Evolutionary conservation across 768 basidiomycete genomes (phyloP), one percentile per base, ranked within the genome.

Genomic region (Tricholoma sp.): DNA sequence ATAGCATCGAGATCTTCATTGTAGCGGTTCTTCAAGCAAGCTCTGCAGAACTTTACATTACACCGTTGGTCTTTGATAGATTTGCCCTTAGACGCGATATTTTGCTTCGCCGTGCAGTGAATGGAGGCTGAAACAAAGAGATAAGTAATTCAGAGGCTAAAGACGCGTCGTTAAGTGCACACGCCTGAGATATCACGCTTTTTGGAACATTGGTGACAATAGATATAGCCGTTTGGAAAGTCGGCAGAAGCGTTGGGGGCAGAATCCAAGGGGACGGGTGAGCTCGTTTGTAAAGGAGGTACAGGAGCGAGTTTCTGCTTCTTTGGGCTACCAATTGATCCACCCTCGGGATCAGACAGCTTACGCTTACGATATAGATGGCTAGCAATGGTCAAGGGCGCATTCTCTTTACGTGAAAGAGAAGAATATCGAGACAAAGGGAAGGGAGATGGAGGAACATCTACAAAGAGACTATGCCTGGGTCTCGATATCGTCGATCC

Each of bases 171-270:
- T 56, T 57, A 24, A 51, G 56, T 44, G 18, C 18, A 66, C 76
- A 51, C 47, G 86, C 88, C 71, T 47, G 71, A 64, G 29, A 67
- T 64, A 60, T 82, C 82, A 51, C 82, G 81, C 61, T 85, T 87
- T 65, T 78, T 79, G 59, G 75, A 76, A 68, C 89, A 89, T 63
- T 89, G 88, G 66, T 89, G 89, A 60, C 89, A 91, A 60, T 84
- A 81, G 50, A 81, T 68, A 66, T 76, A 64, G 63, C 78, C 75
- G 52, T 72, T 70, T 10, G 73, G 72, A 59, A 68, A 72, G n/a
- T 73, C 70, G 6, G 65, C 55, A 28, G 63, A 67, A 5, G 65
- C 61, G 37, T 70, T 71, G 56, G 57, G 51, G 32, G 61, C 42
- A 15, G 51, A 33, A 51, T 65, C 63, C 44, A 57, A 52, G 49